Evolutionary conservation across 768 basidiomycete genomes (phyloP), one percentile per base, ranked within the genome.

Genomic region (Amanita polypyramis): DNA sequence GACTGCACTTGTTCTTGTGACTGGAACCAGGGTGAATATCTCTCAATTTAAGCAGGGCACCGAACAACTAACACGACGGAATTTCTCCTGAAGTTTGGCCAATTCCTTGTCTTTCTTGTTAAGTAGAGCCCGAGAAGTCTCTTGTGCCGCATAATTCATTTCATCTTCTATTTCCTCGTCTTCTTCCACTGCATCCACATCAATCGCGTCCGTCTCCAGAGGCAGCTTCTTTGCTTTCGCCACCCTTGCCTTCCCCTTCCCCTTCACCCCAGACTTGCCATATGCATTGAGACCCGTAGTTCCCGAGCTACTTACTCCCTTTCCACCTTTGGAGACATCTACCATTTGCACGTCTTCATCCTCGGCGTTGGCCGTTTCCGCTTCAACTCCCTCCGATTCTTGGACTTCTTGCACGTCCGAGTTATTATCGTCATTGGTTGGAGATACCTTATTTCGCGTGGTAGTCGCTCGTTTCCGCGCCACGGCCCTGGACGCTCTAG

Each of bases 1-100:
- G 67, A 60, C 25, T 72, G 65, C 19, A 74, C 69, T 42, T 74
- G 72, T n/a, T 56, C 55, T 47, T 73, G 60, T 11, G 66, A 59
- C 75, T 77, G 54, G 34, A 25, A 4, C 5, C 6, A 9, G 27
- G 11, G 33, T 49, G 25, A 39, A 20, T 5, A 45, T 47, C 21
- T 49, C 42, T 4, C 11, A 17, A 19, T 35, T 20, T n/a, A 25
- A 21, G 32, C 7, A 23, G 43, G 19, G 45, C 17, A 7, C 20
- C 15, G 9, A 47, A 36, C 43, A 36, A 51, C 47, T 41, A 27
- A 51, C 42, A 20, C 5, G 23, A n/a, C 25, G 50, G 25, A 45
- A 36, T 8, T 15, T 51, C 23, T 49, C 47, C 15, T 33, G 36
- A n/a, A 49, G 21, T 21, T 29, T 49, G n/a, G 40, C 35, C 15